These are phyloP conservation scores for Nicotiana benthamiana DNA, from an alignment of 257 asterid genomes.

Conservation along the genomic window DNA sequence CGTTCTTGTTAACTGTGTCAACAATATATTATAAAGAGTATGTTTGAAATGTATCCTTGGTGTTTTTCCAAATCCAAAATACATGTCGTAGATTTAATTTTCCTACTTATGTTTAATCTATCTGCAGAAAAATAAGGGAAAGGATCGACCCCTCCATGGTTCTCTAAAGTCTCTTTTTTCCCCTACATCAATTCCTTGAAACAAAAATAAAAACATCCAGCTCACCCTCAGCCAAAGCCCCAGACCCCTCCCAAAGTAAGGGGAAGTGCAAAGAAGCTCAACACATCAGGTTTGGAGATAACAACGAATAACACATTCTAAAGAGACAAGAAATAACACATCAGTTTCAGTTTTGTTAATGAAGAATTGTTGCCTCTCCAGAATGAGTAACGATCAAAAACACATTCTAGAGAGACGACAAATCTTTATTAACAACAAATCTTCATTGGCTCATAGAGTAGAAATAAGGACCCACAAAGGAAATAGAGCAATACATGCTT, in stretches of 20 bases:
- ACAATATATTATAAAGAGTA: background rate
- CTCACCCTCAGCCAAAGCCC: background rate
- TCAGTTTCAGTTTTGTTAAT: background rate
- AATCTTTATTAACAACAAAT: too few species aligned
- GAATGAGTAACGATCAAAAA: too few species aligned
- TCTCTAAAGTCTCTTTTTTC: background rate
- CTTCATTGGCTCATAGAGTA: background rate
- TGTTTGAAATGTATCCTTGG: background rate
- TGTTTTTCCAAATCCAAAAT: background rate
- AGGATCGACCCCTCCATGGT: background rate
- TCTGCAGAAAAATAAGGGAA: background rate
- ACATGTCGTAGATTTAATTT: background rate
- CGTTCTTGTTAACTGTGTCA: background rate
- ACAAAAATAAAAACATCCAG: too few species aligned
- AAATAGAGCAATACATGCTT: background rate
- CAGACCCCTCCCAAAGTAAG: background rate
- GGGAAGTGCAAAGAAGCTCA: background rate
- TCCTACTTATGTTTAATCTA: background rate
- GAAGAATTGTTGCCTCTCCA: background rate
- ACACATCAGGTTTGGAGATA: background rate
- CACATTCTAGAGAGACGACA: too few species aligned
- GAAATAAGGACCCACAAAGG: background rate
- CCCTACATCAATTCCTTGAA: background rate
- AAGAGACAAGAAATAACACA: background rate
- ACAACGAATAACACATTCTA: background rate